These are phyloP conservation scores for Penicillium alfredii DNA, from an alignment of 495 filamentous ascomycete genomes.

Conservation along the genomic window DNA sequence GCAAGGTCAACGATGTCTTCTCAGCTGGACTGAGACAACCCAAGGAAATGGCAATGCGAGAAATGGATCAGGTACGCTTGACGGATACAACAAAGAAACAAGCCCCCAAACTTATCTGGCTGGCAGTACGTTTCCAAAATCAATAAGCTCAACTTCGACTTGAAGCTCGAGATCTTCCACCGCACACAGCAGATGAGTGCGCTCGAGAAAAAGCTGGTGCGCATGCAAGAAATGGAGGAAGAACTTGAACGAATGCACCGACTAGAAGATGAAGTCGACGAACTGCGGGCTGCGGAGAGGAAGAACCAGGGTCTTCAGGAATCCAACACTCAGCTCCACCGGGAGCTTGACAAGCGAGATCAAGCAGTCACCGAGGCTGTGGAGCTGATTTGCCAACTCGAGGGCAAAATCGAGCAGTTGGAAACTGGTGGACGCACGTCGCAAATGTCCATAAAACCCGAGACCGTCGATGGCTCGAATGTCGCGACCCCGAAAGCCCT, in stretches of 20 bases:
- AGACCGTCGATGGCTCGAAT: slow-evolving; percentile 18
- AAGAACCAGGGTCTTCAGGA: slow-evolving; percentile 39
- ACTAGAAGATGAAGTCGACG: slow-evolving; percentile 58
- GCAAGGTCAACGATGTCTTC: slow-evolving; percentile 23
- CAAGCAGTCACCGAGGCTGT: slow-evolving; percentile 78
- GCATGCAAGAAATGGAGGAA: slow-evolving; percentile 59
- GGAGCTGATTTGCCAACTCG: slow-evolving; percentile 67
- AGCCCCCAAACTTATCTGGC: slow-evolving; percentile 5
- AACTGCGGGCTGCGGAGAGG: slow-evolving; percentile 50
- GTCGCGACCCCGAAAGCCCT: slow-evolving; percentile 25
- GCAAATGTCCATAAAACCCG: slow-evolving; percentile 20
- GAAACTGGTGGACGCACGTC: slow-evolving; percentile 20
- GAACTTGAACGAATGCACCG: slow-evolving; percentile 62
- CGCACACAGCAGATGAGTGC: slow-evolving; percentile 55
- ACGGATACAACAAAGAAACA: not conserved
- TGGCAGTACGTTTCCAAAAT: slow-evolving; percentile 53
- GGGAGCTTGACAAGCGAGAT: slow-evolving; percentile 69
- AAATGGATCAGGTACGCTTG: slow-evolving; percentile 43
- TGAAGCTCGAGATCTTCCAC: slow-evolving; percentile 81
- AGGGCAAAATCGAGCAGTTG: slow-evolving; percentile 59
- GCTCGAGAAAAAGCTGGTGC: slow-evolving; percentile 64
- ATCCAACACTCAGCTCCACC: slow-evolving; percentile 61
- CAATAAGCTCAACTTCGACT: slow-evolving; percentile 83
- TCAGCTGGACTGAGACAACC: slow-evolving; percentile 26
- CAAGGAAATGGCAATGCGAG: slow-evolving; percentile 45